Conservation (phyloP, 129 eudicot genomes). For the Silybum marianum region DNA sequence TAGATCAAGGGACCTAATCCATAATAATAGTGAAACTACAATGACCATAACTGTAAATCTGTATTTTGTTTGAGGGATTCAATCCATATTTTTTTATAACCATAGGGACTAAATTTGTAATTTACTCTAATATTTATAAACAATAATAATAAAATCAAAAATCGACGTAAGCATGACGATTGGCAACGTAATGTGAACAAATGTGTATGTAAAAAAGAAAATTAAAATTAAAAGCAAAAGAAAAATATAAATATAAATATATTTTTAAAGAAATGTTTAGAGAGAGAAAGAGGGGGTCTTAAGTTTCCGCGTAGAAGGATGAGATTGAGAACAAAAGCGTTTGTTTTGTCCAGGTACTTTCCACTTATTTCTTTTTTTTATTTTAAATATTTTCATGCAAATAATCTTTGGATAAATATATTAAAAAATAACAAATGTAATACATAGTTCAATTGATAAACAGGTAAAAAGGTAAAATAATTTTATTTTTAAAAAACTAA, state of each 20-base stretch:
- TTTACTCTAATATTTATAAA: too few species aligned
- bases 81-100: too few species aligned
- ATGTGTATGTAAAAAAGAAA: slow-evolving; percentile 26
- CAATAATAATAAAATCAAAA: not conserved
- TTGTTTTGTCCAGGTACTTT: slow-evolving; percentile 18
- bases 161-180: slow-evolving; percentile 37
- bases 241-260: too few species aligned
- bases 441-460: too few species aligned
- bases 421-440: too few species aligned
- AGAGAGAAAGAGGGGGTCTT: slow-evolving; percentile 22
- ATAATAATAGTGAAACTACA: too few species aligned
- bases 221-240: not conserved
- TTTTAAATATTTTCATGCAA: not conserved
- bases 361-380: slow-evolving; percentile 13
- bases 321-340: slow-evolving; percentile 10
- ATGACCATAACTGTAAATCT: too few species aligned
- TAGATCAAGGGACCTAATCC: too few species aligned
- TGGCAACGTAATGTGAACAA: slow-evolving; percentile 27
- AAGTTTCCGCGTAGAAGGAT: slow-evolving; percentile 55
- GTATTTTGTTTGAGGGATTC: too few species aligned
- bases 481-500: too few species aligned
- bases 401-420: not conserved
- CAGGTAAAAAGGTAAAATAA: too few species aligned
- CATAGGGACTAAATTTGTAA: too few species aligned
- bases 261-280: slow-evolving; percentile 1